Conservation (phyloP, 805 yeast species). For the Candida pini region DNA sequence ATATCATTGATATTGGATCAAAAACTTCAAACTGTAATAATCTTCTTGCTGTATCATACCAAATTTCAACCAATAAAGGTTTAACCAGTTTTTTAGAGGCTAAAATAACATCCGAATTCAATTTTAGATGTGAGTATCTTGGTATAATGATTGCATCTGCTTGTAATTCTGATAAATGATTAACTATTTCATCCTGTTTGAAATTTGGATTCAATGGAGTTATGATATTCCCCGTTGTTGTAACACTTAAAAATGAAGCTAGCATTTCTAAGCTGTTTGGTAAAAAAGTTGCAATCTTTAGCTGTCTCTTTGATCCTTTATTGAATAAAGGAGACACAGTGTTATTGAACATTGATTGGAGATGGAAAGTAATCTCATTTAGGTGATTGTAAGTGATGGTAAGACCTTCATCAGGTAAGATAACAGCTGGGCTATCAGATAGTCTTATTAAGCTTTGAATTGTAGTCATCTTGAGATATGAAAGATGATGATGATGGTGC, state of each 20-base stretch:
- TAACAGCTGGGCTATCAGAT: slow-evolving; percentile 36
- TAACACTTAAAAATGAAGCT: slow-evolving; percentile 49
- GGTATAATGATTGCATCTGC: slow-evolving; percentile 56
- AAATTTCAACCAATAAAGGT: slow-evolving; percentile 53
- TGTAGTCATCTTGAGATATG: slow-evolving; percentile 7
- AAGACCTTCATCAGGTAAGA: slow-evolving; percentile 41
- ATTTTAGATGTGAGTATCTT: slow-evolving; percentile 35
- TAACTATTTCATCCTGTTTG: slow-evolving; percentile 55
- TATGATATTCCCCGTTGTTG: slow-evolving; percentile 52
- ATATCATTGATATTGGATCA: slow-evolving; percentile 7
- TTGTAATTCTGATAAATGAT: slow-evolving; percentile 56
- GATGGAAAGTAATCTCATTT: slow-evolving; percentile 38
- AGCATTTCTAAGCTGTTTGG: slow-evolving; percentile 58
- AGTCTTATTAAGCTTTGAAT: slow-evolving; percentile 16
- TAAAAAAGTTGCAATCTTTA: slow-evolving; percentile 53
- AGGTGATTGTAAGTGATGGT: slow-evolving; percentile 40
- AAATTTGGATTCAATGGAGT: slow-evolving; percentile 67
- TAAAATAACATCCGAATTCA: slow-evolving; percentile 25
- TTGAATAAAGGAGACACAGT: slow-evolving; percentile 36
- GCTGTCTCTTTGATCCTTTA: slow-evolving; percentile 28
- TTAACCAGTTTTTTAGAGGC: slow-evolving; percentile 31
- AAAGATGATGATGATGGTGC: too few relatives aligned
- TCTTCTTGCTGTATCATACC: slow-evolving; percentile 36
- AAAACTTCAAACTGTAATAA: slow-evolving; percentile 36
- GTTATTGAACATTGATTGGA: slow-evolving; percentile 42